Base-by-base conservation (phyloP, 371 early-diverging fungal genomes). In the Umbelopsis sp. region DNA sequence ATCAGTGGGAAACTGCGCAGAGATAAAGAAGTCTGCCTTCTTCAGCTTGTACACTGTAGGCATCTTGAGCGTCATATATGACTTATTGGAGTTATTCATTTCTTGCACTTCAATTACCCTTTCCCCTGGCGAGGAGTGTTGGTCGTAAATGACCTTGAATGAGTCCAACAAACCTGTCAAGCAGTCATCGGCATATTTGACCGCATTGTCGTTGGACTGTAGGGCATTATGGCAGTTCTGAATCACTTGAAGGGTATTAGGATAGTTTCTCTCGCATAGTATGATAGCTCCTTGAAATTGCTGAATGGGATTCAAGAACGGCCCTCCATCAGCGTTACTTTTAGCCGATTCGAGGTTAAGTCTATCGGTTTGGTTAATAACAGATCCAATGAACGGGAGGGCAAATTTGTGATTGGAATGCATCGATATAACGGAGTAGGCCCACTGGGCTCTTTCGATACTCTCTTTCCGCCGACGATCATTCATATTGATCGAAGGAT, bases 11-110 rank as follows among this genome's bases (percentile, higher is more conserved):
- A 48, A 48, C 20, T 48, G 48, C 7, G 48, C 48, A 16, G 48
- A 76, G n/a, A 80, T 69, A 2, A 76, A 73, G 29, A 80, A 80
- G 0, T 53, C 62, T 0, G 78, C 78, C 25, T 46, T 9, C 38
- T 44, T 41, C 25, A 80, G 29, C 44, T 73, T 70, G 11, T 75
- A 70, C 35, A 75, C 57, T 14, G 65, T n/a, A n/a, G 48, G 48
- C 48, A 48, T 48, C 48, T 48, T 48, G n/a, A 48, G 48, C 5
- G 5, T 48, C 16, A 48, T 12, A 7, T 48, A 48, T n/a, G 48
- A 12, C 16, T 48, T 48, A 3, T 16, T 48, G 48, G n/a, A 4
- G 6, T 1, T 20, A 48, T 16, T 48, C 0, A 20, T 1, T 48
- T 48, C 48, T 7, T 6, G 14, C 8, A 5, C 0, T 16, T 48